phyloP scores from a whole-genome alignment of 208 protist species.

The Leishmania lainsoni region DNA sequence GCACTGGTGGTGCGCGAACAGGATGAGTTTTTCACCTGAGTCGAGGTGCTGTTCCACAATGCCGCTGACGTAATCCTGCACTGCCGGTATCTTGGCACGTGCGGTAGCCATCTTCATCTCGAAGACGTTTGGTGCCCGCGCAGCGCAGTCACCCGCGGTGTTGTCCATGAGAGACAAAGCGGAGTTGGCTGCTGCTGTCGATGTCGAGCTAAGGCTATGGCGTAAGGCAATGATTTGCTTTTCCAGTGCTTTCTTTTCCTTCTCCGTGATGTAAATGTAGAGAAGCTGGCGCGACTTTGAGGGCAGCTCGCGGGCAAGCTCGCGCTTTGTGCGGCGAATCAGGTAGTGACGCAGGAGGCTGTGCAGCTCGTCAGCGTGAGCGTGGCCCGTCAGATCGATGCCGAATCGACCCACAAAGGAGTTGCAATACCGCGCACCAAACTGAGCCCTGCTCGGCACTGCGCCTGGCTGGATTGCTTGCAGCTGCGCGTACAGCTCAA shows the following conservation, averaged over 20 bases:
- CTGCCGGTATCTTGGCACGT: slow-evolving; percentile 85
- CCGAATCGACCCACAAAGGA: slow-evolving; percentile 75
- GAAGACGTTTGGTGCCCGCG: slow-evolving; percentile 65
- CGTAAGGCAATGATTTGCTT: slow-evolving; percentile 73
- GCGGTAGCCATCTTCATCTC: slow-evolving; percentile 87
- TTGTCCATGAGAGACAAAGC: neutral
- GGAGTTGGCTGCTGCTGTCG: neutral
- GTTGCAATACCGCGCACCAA: slow-evolving; percentile 95
- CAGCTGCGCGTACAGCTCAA: slow-evolving; percentile 96
- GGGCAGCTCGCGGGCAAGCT: slow-evolving; percentile 89
- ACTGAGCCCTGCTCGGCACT: slow-evolving; percentile 77
- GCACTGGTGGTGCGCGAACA: slow-evolving; percentile 94
- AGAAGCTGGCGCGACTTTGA: slow-evolving; percentile 87
- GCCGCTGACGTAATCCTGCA: slow-evolving; percentile 87
- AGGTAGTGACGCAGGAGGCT: slow-evolving; percentile 88
- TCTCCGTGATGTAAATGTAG: slow-evolving; percentile 85
- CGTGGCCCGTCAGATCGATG: slow-evolving; percentile 76
- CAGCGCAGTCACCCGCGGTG: slow-evolving; percentile 13
- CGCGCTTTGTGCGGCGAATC: slow-evolving; percentile 94
- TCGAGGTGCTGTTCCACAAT: slow-evolving; percentile 79
- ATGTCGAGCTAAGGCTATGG: slow-evolving; percentile 18
- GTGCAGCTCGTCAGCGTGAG: slow-evolving; percentile 92
- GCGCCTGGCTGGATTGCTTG: slow-evolving; percentile 65
- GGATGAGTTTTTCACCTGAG: slow-evolving; percentile 87
- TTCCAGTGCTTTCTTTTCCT: slow-evolving; percentile 83